Conservation (phyloP, 2,329 filamentous ascomycete species). For the Fusarium beomiforme region DNA sequence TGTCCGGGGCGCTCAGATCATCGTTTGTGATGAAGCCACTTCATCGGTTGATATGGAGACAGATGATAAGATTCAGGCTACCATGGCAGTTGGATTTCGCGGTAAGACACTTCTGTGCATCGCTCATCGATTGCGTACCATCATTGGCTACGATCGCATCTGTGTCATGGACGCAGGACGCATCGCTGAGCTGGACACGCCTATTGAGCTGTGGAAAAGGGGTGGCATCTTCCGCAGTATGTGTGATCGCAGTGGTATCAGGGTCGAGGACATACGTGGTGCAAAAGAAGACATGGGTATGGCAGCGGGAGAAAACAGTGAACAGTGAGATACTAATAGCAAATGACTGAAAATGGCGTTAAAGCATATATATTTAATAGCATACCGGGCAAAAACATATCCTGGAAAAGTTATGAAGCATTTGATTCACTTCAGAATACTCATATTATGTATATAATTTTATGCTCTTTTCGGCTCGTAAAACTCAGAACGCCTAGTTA, state of each 20-base stretch:
- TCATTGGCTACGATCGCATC: conserved; percentile 93
- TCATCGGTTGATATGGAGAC: conserved; percentile 95
- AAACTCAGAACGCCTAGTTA: conserved; percentile 29
- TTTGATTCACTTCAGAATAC: background rate
- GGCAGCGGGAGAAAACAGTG: conserved; percentile 6
- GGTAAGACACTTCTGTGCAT: conserved; percentile 93
- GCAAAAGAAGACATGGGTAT: conserved; percentile 52
- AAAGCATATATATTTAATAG: background rate
- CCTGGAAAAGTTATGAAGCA: background rate
- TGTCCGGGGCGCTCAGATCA: conserved; percentile 87
- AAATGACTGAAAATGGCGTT: background rate
- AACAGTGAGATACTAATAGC: background rate
- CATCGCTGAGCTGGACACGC: conserved; percentile 88
- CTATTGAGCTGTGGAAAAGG: conserved; percentile 75
- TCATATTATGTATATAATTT: background rate
- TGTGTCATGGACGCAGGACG: conserved; percentile 92
- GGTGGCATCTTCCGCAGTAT: conserved; percentile 87
- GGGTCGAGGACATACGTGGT: conserved; percentile 61
- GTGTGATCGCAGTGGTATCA: conserved; percentile 88
- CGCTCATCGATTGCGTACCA: conserved; percentile 90
- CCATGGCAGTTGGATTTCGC: conserved; percentile 84
- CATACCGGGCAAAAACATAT: background rate
- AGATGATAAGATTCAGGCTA: conserved; percentile 92
- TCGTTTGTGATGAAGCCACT: conserved; percentile 97
- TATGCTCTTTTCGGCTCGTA: conserved; percentile 2